Evolutionary conservation across 2,329 filamentous ascomycete genomes (phyloP).

Genomic region (Pseudogymnoascus sp.): DNA sequence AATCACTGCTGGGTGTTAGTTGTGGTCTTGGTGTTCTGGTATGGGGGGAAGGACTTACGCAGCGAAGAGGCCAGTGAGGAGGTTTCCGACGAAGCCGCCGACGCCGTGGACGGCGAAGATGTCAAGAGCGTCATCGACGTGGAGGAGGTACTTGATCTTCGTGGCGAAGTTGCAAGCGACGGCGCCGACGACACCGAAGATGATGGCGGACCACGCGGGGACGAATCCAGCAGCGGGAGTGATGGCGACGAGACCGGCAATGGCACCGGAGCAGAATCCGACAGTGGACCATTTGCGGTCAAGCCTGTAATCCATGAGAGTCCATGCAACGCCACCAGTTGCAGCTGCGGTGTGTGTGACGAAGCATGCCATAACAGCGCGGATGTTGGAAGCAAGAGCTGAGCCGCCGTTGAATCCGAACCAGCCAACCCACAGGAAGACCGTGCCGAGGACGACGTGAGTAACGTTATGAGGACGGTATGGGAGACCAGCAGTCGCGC

Average conservation of each 20-base stretch:
- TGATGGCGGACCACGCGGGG: slow-evolving; percentile 73
- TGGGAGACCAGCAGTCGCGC: slow-evolving; percentile 73
- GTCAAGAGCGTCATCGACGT: slow-evolving; percentile 78
- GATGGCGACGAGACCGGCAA: slow-evolving; percentile 80
- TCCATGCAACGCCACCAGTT: slow-evolving; percentile 83
- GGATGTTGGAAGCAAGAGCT: slow-evolving; percentile 71
- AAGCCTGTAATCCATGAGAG: slow-evolving; percentile 77
- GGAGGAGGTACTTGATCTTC: slow-evolving; percentile 78
- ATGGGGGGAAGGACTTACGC: slow-evolving; percentile 32
- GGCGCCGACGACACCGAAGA: slow-evolving; percentile 72
- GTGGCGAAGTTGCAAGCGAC: slow-evolving; percentile 81
- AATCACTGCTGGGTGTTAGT: slow-evolving; percentile 39
- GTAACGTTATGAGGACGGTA: slow-evolving; percentile 91
- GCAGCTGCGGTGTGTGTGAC: slow-evolving; percentile 82
- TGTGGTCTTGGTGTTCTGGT: not conserved
- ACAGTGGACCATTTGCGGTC: slow-evolving; percentile 91
- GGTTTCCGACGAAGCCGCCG: slow-evolving; percentile 71
- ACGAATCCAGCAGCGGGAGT: slow-evolving; percentile 82
- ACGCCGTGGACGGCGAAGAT: slow-evolving; percentile 80
- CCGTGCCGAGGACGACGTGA: slow-evolving; percentile 84
- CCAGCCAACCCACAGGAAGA: slow-evolving; percentile 94
- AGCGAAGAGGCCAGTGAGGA: slow-evolving; percentile 75
- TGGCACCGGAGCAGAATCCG: slow-evolving; percentile 85
- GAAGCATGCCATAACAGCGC: slow-evolving; percentile 78
- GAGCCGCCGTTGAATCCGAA: slow-evolving; percentile 91